These are phyloP conservation scores for Moricandia arvensis DNA, from an alignment of 345 rosid genomes.

Conservation along the genomic window DNA sequence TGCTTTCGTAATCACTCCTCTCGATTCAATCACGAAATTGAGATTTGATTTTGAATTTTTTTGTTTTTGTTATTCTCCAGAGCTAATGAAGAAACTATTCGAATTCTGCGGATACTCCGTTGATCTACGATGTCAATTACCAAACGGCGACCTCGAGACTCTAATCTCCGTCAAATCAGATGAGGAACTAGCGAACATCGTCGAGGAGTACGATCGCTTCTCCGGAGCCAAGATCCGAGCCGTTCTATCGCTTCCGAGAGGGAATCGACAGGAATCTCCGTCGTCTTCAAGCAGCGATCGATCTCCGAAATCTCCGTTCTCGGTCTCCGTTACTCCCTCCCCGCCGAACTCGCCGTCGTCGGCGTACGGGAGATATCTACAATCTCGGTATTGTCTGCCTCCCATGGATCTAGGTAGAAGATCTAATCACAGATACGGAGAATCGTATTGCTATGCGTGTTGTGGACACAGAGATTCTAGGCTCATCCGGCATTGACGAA, in stretches of 20 bases:
- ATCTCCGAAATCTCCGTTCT: slow-evolving; percentile 27
- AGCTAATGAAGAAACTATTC: slow-evolving; percentile 42
- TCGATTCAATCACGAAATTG: neutral
- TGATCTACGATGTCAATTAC: slow-evolving; percentile 66
- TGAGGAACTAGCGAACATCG: slow-evolving; percentile 58
- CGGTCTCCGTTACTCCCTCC: slow-evolving; percentile 28
- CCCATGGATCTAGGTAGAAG: slow-evolving; percentile 32
- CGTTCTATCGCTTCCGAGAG: slow-evolving; percentile 44
- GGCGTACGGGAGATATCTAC: slow-evolving; percentile 6
- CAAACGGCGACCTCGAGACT: slow-evolving; percentile 79
- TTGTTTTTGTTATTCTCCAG: slow-evolving; percentile 27
- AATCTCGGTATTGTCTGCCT: slow-evolving; percentile 27
- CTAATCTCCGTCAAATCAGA: slow-evolving; percentile 72
- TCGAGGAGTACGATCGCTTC: slow-evolving; percentile 49
- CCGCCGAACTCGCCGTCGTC: slow-evolving; percentile 39
- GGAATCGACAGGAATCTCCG: slow-evolving; percentile 52
- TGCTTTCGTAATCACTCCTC: neutral
- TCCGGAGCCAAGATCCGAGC: slow-evolving; percentile 50
- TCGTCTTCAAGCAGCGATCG: slow-evolving; percentile 46
- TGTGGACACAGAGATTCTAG: slow-evolving; percentile 34
- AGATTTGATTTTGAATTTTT: neutral
- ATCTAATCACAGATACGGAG: slow-evolving; percentile 18
- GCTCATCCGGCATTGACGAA: slow-evolving; percentile 30
- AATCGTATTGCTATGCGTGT: slow-evolving; percentile 29
- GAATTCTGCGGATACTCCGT: slow-evolving; percentile 46